Percentiles rank a stretch among this genome's conserved stretches.
phyloP scores from a whole-genome alignment of 2,329 filamentous ascomycete genomes.

The Passalora sequoiae region DNA sequence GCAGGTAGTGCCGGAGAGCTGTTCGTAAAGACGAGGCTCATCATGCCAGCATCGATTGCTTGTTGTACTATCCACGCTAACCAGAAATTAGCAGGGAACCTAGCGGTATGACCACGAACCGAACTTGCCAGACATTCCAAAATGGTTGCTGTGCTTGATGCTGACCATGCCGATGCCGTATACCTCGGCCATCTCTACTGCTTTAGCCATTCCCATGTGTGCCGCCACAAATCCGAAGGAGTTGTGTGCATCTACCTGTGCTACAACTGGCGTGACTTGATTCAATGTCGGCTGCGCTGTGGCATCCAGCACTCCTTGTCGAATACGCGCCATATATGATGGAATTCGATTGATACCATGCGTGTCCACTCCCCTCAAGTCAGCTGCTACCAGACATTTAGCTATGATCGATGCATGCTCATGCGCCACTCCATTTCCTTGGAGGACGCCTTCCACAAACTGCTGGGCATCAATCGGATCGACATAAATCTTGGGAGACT shows the following conservation, averaged over 20 bases:
- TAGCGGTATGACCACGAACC: too few species aligned
- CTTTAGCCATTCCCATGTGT: constrained; percentile 59
- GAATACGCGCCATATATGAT: constrained; percentile 69
- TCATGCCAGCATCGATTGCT: constrained; percentile 62
- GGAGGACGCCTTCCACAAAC: constrained; percentile 53
- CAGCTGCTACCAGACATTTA: constrained; percentile 65
- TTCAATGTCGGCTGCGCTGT: constrained; percentile 53
- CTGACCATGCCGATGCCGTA: constrained; percentile 72
- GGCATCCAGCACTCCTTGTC: constrained; percentile 62
- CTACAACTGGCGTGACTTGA: constrained; percentile 65
- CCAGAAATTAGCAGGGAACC: background rate
- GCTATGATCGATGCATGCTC: constrained; percentile 60
- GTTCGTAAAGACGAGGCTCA: constrained; percentile 59
- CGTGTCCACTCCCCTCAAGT: constrained; percentile 73
- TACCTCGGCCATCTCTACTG: constrained; percentile 59
- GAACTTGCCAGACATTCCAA: constrained; percentile 59
- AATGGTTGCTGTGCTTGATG: constrained; percentile 74
- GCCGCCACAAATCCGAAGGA: constrained; percentile 72
- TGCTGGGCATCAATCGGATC: constrained; percentile 29
- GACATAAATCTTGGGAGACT: constrained; percentile 19
- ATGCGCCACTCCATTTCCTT: constrained; percentile 55
- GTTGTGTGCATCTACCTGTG: constrained; percentile 63
- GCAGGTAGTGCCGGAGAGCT: constrained; percentile 64
- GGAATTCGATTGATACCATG: constrained; percentile 75
- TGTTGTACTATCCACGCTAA: constrained; percentile 70